phyloP scores from a whole-genome alignment of 495 filamentous ascomycete species.

The Penicillium crystallinum region DNA sequence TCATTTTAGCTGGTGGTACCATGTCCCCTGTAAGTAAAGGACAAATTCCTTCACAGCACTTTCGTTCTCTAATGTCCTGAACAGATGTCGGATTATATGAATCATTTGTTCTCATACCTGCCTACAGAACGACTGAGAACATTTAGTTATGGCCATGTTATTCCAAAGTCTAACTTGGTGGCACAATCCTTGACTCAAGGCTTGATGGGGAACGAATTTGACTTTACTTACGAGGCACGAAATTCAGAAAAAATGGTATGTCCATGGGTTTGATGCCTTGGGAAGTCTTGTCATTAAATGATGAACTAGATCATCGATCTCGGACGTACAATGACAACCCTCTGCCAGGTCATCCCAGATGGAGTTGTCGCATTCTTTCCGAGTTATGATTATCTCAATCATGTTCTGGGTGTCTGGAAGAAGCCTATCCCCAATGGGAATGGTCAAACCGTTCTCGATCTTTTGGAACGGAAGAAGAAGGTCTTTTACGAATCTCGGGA shows the following conservation, averaged over 20 bases:
- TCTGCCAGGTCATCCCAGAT: conserved; percentile 72
- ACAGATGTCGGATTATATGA: conserved; percentile 78
- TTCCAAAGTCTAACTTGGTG: conserved; percentile 73
- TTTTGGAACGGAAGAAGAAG: conserved; percentile 55
- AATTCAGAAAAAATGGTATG: conserved; percentile 51
- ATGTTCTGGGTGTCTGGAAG: conserved; percentile 66
- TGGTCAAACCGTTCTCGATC: conserved; percentile 24
- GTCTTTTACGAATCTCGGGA: conserved; percentile 63
- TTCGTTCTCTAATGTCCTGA: not conserved
- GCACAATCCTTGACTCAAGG: conserved; percentile 60
- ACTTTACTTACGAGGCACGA: conserved; percentile 82
- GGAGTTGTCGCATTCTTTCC: conserved; percentile 97
- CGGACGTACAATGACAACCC: conserved; percentile 63
- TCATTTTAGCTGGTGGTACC: conserved; percentile 90
- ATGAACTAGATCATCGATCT: conserved; percentile 65
- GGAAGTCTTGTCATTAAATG: not conserved
- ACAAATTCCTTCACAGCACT: not conserved
- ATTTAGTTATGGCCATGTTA: conserved; percentile 91
- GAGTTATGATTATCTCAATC: conserved; percentile 82
- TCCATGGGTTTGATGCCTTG: not conserved
- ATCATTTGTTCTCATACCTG: conserved; percentile 78
- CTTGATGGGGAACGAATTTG: conserved; percentile 57
- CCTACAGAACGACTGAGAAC: conserved; percentile 60
- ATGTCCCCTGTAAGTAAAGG: conserved; percentile 71
- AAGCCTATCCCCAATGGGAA: conserved; percentile 26